Evolutionary conservation across 2,329 filamentous ascomycete genomes (phyloP), one percentile per base, ranked within the genome.

Genomic region (Fusarium citri): DNA sequence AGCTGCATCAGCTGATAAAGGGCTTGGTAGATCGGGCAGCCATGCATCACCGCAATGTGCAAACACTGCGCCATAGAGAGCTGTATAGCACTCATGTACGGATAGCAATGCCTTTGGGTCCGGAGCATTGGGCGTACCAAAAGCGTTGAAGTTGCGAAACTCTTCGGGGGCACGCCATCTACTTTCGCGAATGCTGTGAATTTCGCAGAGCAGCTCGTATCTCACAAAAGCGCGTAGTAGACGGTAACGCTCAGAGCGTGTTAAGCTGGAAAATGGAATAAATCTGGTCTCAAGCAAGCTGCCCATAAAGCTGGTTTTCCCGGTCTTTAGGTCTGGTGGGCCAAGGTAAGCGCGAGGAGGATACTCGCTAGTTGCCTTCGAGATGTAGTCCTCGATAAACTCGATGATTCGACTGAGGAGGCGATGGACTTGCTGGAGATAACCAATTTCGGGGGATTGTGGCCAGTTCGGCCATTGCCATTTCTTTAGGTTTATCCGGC

Each of bases 141-240:
- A 48, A 11, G n/a, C 26, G 2, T 16, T 48, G 26, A 48, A 30
- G 6, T 15, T 3, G 1, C 11, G n/a, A 20, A 16, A 22, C 1
- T 1, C 3, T 2, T 6, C 0, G 0, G 25, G n/a, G 7, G 20
- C 25, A 30, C 1, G 0, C 18, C 43, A 12, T 6, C 3, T 12
- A 6, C 4, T 3, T 0, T 20, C 7, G 6, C 15, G 7, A 18
- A 2, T 20, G 8, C 9, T 20, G 26, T 49, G 23, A 3, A 58
- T 6, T 15, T 34, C 58, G 11, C 57, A 68, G 9, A 63, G 16
- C 1, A 67, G n/a, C 46, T 68, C 64, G 12, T 68, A 50, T 15
- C 22, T 45, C 4, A 31, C 2, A 30, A 67, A 68, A 2, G 51
- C 42, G 3, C 31, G 31, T 0, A 68, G 20, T 4, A 68, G 18